Evolutionary conservation across 2,329 filamentous ascomycete genomes (phyloP), one percentile per base, ranked within the genome.

Genomic region (Exserohilum rostratum): DNA sequence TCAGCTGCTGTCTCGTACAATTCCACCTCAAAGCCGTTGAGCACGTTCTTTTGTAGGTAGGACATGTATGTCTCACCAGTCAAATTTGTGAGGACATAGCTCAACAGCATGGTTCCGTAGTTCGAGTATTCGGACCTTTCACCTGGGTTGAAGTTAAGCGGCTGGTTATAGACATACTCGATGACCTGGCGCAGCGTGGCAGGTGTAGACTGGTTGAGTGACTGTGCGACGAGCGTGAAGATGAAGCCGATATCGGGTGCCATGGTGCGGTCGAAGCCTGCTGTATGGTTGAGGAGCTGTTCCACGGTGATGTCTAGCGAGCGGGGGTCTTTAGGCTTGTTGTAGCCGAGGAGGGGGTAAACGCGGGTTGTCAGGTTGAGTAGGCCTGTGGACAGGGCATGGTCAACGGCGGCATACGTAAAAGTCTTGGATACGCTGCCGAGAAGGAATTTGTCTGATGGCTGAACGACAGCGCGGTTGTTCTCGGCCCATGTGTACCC

Each of bases 401-500:
- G 43, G 20, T 59, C 40, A 25, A 43, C 58, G 29, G 64, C 64
- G 3, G 63, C 61, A 22, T 61, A 58, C 6, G 58, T 62, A 46
- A 67, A 68, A n/a, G 53, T 46, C 50, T 67, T 68, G 33, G 56
- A 62, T 11, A 65, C 57, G 42, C 66, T 68, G 6, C 50, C 64
- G 10, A 67, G 60, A 15, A 67, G 64, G 44, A 68, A 65, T 20
- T 64, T 64, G 33, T 68, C 64, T 6, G 53, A 37, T 11, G 55
- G 51, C 15, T 59, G 20, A 17, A 62, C 60, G 9, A 61, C 31
- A n/a, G 62, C 49, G 17, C 57, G 60, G 34, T 67, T 54, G 34
- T 50, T 56, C 55, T 68, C 66, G 11, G 62, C 60, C 58, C 60
- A 62, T 27, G 64, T 68, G 52, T 53, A 68, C 6, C 57, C 60